These are phyloP conservation scores for Zygoascus ofunaensis DNA, from an alignment of 805 yeast genomes.

Conservation along the genomic window DNA sequence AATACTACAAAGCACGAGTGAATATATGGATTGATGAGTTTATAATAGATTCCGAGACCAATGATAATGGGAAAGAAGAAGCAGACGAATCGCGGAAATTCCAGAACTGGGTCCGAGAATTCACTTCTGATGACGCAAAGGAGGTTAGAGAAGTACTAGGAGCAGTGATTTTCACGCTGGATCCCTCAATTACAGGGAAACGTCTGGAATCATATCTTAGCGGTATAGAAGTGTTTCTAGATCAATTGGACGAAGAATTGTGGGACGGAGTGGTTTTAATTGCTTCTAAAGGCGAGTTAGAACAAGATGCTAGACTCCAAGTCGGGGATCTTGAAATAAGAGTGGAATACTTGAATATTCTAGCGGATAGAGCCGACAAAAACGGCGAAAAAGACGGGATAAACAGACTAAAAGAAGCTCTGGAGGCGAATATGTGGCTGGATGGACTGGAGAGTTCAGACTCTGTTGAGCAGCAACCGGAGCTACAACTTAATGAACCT, in stretches of 20 bases:
- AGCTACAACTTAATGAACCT: conserved; percentile 3
- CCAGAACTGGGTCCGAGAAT: conserved; percentile 26
- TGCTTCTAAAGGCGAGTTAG: conserved; percentile 13
- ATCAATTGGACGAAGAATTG: conserved; percentile 16
- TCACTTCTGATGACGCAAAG: conserved; percentile 26
- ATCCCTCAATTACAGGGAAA: conserved; percentile 9
- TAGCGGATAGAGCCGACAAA: conserved; percentile 12
- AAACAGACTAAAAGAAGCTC: conserved; percentile 23
- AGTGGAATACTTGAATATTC: conserved; percentile 19
- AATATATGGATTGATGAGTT: conserved; percentile 31
- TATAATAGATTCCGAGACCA: conserved; percentile 21
- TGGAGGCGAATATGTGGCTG: conserved; percentile 19
- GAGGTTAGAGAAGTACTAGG: conserved; percentile 31
- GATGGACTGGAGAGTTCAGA: conserved; percentile 11
- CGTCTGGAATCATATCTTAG: conserved; percentile 10
- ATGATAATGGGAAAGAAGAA: conserved; percentile 1
- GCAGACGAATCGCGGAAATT: conserved; percentile 1
- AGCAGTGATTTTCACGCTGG: conserved; percentile 29
- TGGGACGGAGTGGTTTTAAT: conserved; percentile 23
- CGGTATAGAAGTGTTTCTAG: conserved; percentile 15
- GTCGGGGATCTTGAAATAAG: conserved; percentile 19
- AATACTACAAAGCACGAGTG: conserved; percentile 29
- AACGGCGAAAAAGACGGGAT: conserved; percentile 20
- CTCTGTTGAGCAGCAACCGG: conserved; percentile 9
- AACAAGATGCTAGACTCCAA: conserved; percentile 11